Conservation (phyloP, 2,329 filamentous ascomycete genomes). For the Eutypella sp. region DNA sequence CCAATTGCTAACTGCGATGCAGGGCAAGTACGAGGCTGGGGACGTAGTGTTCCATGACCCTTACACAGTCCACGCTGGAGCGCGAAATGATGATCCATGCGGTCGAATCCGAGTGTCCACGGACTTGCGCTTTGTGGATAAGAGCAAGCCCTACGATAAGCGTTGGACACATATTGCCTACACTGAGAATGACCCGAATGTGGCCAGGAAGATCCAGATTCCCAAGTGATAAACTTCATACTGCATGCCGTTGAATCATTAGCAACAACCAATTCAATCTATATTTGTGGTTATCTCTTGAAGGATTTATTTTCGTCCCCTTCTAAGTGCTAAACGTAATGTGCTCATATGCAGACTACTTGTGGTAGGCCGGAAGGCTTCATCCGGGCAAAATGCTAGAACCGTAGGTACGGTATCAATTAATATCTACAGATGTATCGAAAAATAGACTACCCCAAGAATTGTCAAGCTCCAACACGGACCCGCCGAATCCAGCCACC, state of each 20-base stretch:
- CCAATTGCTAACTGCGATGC: background rate
- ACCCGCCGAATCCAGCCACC: background rate
- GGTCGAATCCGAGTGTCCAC: conserved; percentile 35
- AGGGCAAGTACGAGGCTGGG: conserved; percentile 30
- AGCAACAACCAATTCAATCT: too few relatives aligned
- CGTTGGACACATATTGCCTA: background rate
- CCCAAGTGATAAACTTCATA: background rate
- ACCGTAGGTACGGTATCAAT: too few relatives aligned
- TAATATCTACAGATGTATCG: too few relatives aligned
- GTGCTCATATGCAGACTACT: too few relatives aligned
- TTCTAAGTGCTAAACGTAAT: too few relatives aligned
- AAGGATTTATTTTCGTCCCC: too few relatives aligned
- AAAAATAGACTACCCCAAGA: background rate
- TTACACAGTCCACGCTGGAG: conserved; percentile 35
- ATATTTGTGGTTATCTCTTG: too few relatives aligned
- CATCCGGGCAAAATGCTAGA: too few relatives aligned
- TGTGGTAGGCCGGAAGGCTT: too few relatives aligned
- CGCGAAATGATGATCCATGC: conserved; percentile 33
- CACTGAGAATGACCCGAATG: background rate
- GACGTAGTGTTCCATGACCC: conserved; percentile 40
- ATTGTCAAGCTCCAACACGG: background rate
- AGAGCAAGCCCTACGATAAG: background rate
- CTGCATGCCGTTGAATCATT: too few relatives aligned
- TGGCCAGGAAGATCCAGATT: background rate
- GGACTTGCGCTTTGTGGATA: conserved; percentile 31